phyloP scores from a whole-genome alignment of 306 rosid species.

The Elaeagnus macrophylla region DNA sequence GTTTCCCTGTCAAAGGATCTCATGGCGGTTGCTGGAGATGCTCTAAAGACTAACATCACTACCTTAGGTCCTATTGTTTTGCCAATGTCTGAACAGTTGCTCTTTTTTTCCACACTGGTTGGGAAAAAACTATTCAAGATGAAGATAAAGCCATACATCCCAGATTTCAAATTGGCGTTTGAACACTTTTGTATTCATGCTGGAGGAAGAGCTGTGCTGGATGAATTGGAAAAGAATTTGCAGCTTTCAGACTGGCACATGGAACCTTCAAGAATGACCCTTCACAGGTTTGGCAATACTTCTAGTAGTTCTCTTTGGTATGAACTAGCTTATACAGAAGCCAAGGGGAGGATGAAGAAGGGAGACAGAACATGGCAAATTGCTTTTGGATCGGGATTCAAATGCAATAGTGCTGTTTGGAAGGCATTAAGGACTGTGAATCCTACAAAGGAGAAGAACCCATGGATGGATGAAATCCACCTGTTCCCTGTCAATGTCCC shows the following conservation, averaged over 20 bases:
- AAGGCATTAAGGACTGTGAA: constrained; percentile 39
- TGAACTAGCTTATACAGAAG: constrained; percentile 52
- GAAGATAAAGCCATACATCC: constrained; percentile 53
- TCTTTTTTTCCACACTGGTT: constrained; percentile 41
- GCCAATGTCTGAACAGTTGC: constrained; percentile 56
- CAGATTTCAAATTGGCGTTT: constrained; percentile 54
- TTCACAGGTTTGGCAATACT: constrained; percentile 56
- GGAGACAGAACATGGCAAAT: constrained; percentile 63
- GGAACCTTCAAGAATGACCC: constrained; percentile 70
- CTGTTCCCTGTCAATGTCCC: constrained; percentile 51
- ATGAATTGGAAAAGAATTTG: constrained; percentile 54
- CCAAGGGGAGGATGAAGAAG: constrained; percentile 46
- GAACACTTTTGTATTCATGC: constrained; percentile 64
- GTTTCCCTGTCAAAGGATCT: constrained; percentile 55
- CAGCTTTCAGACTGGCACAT: constrained; percentile 48
- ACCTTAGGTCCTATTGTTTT: constrained; percentile 54
- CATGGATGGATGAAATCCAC: constrained; percentile 54
- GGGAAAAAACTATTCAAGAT: constrained; percentile 40
- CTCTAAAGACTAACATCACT: constrained; percentile 55
- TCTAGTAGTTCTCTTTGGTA: constrained; percentile 62
- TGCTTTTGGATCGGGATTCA: constrained; percentile 57
- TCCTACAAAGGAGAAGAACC: constrained; percentile 40
- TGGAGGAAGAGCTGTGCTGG: constrained; percentile 59
- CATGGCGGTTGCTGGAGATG: constrained; percentile 61
- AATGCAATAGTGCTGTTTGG: constrained; percentile 58